Conservation (phyloP, 495 filamentous ascomycete genomes). For the Parmelia sp. region DNA sequence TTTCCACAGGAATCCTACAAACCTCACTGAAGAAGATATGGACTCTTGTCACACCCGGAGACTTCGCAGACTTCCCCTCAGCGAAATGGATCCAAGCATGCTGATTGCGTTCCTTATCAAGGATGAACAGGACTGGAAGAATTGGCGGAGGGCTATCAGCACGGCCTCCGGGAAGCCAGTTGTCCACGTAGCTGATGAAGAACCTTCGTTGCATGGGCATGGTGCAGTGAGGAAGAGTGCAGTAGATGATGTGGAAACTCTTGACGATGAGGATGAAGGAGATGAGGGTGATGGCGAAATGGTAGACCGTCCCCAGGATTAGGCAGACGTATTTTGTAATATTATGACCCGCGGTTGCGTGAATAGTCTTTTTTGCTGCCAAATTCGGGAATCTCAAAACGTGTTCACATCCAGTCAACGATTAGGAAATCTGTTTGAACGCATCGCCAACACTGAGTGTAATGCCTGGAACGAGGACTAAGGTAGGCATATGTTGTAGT, state of each 20-base stretch:
- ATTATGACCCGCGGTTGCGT: neutral
- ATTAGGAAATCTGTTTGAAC: no score
- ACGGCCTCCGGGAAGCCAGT: conserved; percentile 73
- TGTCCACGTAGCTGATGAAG: conserved; percentile 67
- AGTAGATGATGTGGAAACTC: conserved; percentile 81
- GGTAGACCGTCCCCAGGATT: conserved; percentile 19
- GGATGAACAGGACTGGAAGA: conserved; percentile 73
- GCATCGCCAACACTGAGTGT: no score
- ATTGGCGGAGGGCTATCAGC: conserved; percentile 66
- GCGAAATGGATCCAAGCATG: conserved; percentile 99
- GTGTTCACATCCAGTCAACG: no score
- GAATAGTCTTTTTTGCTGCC: no score
- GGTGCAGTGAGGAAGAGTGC: conserved; percentile 59
- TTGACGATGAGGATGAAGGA: conserved; percentile 57
- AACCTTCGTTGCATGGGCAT: conserved; percentile 47
- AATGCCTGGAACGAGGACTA: no score
- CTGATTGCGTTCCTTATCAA: conserved; percentile 90
- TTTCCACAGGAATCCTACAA: conserved; percentile 40
- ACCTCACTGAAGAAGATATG: conserved; percentile 65
- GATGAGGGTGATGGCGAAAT: conserved; percentile 28
- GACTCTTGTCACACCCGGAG: conserved; percentile 83
- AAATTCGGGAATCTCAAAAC: no score
- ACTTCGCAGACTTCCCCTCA: conserved; percentile 71
- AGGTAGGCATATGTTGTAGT: no score
- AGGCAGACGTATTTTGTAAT: neutral